Conservation (phyloP, 441 rosid genomes). For the Aquilaria agallochum region DNA sequence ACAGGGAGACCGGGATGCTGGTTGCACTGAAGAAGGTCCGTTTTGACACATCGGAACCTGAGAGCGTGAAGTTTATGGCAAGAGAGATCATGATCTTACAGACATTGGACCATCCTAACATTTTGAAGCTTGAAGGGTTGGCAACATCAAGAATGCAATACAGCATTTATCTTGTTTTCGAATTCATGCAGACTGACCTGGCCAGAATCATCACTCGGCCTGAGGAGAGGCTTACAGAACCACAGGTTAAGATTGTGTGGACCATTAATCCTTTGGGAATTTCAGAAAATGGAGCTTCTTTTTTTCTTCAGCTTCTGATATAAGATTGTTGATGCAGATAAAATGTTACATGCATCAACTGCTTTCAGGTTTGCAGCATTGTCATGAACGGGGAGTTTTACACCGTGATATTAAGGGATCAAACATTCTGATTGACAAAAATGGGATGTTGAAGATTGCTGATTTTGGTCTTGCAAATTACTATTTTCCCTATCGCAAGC, state of each 20-base stretch:
- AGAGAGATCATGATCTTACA: slow-evolving; percentile 66
- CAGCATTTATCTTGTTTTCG: slow-evolving; percentile 70
- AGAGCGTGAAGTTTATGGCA: slow-evolving; percentile 76
- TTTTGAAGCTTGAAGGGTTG: slow-evolving; percentile 73
- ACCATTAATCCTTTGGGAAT: not conserved
- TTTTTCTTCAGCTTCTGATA: slow-evolving; percentile 3
- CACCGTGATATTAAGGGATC: slow-evolving; percentile 59
- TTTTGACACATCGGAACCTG: slow-evolving; percentile 58
- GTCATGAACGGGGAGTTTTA: slow-evolving; percentile 49
- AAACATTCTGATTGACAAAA: slow-evolving; percentile 46
- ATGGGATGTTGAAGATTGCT: slow-evolving; percentile 45
- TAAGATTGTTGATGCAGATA: slow-evolving; percentile 30
- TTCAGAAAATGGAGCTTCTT: slow-evolving; percentile 3
- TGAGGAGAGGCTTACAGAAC: slow-evolving; percentile 38
- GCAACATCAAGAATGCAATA: slow-evolving; percentile 61
- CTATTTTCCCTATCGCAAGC: slow-evolving; percentile 30
- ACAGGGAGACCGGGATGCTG: slow-evolving; percentile 52
- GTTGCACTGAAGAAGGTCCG: slow-evolving; percentile 80
- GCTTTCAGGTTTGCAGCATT: slow-evolving; percentile 56
- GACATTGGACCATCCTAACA: slow-evolving; percentile 78
- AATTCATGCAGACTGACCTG: slow-evolving; percentile 66
- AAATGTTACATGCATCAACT: slow-evolving; percentile 58
- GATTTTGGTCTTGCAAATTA: slow-evolving; percentile 61
- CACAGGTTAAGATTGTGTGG: slow-evolving; percentile 27
- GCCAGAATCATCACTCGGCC: slow-evolving; percentile 37